These are phyloP conservation scores for Massarina eburnea DNA, from an alignment of 2,329 filamentous ascomycete genomes.

Conservation along the genomic window DNA sequence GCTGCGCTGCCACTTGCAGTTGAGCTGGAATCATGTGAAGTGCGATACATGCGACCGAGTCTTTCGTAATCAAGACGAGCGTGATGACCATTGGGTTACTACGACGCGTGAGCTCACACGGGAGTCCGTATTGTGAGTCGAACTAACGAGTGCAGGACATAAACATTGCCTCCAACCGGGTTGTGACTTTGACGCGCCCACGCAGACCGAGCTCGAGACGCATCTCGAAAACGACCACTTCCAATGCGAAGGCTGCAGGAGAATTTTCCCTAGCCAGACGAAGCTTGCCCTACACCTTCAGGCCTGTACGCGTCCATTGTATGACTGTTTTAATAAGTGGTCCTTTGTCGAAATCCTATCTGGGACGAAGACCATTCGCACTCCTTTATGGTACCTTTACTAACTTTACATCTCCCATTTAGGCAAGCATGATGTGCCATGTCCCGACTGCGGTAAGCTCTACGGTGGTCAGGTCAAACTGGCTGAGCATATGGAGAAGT, in stretches of 20 bases:
- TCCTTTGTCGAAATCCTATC: too few species aligned
- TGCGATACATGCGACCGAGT: conserved; percentile 29
- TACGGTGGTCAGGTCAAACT: conserved; percentile 23
- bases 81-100: conserved; percentile 35
- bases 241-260: conserved; percentile 32
- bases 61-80: conserved; percentile 33
- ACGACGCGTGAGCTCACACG: conserved; percentile 24
- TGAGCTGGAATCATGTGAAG: conserved; percentile 29
- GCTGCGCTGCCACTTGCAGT: conserved; percentile 27
- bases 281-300: conserved; percentile 30
- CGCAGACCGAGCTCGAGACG: conserved; percentile 16
- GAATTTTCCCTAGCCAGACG: conserved; percentile 28
- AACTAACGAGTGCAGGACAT: conserved; percentile 18
- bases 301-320: conserved; percentile 11
- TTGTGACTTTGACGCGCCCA: conserved; percentile 33
- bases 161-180: conserved; percentile 36
- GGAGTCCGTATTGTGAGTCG: neutral
- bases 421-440: conserved; percentile 13
- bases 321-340: too few species aligned
- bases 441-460: conserved; percentile 18
- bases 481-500: conserved; percentile 21
- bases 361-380: too few species aligned
- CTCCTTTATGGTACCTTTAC: neutral
- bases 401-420: neutral
- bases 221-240: conserved; percentile 34